phyloP scores from a whole-genome alignment of 78 protist genomes.

The Corallochytrium limacisporum region DNA sequence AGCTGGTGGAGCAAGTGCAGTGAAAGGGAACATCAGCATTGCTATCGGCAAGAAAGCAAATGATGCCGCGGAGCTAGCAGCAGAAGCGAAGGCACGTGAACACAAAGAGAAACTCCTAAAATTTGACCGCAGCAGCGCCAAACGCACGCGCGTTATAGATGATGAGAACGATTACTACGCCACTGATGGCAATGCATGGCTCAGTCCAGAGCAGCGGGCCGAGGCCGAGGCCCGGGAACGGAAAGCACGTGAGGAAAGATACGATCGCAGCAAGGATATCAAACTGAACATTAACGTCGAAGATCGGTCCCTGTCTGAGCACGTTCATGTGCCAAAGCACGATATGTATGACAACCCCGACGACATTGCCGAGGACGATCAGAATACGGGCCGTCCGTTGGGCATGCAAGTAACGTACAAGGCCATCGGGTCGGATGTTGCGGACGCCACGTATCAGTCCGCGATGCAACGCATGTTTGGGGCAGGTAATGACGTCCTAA shows the following conservation, averaged over 20 bases:
- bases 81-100: too few species aligned
- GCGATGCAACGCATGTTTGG: too few species aligned
- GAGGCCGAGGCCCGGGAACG: neutral
- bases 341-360: neutral
- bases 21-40: too few species aligned
- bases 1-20: too few species aligned
- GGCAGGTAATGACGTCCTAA: too few species aligned
- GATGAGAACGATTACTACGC: slow-evolving; percentile 28
- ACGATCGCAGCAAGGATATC: neutral
- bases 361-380: neutral
- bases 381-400: neutral
- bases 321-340: neutral
- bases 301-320: neutral
- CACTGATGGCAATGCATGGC: slow-evolving; percentile 8
- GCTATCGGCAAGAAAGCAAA: too few species aligned
- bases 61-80: too few species aligned
- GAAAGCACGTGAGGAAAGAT: neutral
- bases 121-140: slow-evolving; percentile 10
- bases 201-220: slow-evolving; percentile 8
- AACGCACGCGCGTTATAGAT: slow-evolving; percentile 33
- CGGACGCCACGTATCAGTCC: too few species aligned
- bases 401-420: neutral
- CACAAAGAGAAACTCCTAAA: slow-evolving; percentile 23
- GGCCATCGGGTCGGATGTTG: neutral
- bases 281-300: slow-evolving; percentile 4